Evolutionary conservation across 2,329 filamentous ascomycete genomes (phyloP).

Genomic region (Colletotrichum zoysiae): DNA sequence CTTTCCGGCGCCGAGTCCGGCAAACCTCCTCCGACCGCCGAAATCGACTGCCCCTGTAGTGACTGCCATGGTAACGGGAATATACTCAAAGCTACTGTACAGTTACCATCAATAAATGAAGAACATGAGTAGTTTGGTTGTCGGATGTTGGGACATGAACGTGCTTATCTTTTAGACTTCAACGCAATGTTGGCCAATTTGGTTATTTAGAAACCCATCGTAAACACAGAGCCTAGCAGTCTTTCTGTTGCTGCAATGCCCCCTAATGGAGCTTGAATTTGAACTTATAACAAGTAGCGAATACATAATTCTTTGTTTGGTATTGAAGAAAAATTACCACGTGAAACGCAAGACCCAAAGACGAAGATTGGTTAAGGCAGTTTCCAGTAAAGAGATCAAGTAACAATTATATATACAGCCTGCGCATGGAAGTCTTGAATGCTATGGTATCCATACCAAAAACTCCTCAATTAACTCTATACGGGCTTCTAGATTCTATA

Average conservation of each 20-base stretch:
- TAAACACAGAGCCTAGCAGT: neutral
- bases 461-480: neutral
- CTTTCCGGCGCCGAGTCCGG: neutral
- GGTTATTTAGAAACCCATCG: neutral
- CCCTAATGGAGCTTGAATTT: no score
- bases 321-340: neutral
- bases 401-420: neutral
- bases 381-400: neutral
- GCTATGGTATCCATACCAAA: neutral
- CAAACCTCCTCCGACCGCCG: neutral
- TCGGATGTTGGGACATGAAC: neutral
- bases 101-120: neutral
- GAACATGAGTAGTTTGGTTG: neutral
- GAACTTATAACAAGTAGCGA: no score
- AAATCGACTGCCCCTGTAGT: neutral
- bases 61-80: neutral
- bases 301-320: neutral
- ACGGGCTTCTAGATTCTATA: neutral
- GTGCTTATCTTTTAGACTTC: neutral
- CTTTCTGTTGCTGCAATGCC: neutral
- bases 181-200: neutral
- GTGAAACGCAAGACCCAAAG: neutral
- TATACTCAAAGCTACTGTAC: neutral
- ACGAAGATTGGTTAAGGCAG: no score
- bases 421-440: neutral